Base-by-base conservation (phyloP, 148 eudicot species). In the Cornus suecica region DNA sequence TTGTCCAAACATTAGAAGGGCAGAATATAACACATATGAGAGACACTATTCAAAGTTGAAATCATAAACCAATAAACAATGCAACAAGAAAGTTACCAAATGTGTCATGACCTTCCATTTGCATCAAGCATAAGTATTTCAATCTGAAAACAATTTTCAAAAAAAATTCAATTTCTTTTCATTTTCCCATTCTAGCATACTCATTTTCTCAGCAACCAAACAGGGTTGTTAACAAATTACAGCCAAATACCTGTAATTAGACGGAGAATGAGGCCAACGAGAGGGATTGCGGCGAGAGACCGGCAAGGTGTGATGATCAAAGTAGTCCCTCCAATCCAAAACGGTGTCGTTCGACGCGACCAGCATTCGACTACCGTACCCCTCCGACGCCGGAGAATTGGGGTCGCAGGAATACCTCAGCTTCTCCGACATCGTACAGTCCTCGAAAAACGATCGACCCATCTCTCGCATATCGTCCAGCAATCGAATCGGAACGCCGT, bases 291-390 rank as follows among this genome's bases (percentile, higher is more conserved):
- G 84, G 1, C 97, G 81, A 2, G 87, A 80, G 66, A 88, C 52
- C 0, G 99, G 99, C 20, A 87, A 86, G 64, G 97, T 90, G 56
- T 94, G 97, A 75, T 92, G 99, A 86, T 94, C 97, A 83, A 89
- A 92, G 64, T 90, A 94, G 79, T 94, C 99, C 65, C 99, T 88
- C 99, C 99, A 94, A 80, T 94, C 99, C 87, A 94, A 89, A 71
- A 94, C 97, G 14, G 83, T 48, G 48, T 89, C 97, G 67, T 92
- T 86, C 0, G 80, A 70, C 68, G 84, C 71, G 1, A 87, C 94
- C 60, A 94, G 80, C 99, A 94, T 94, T 14, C 88, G 80, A 74
- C 97, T 94, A 1, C 99, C 99, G 60, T 94, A 94, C 1, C 99
- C 97, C 77, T 92, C 92, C 2, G 92, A 72, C 48, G 99, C 97